A percentile compares a stretch with the other conserved stretches of the same genome.
These are phyloP conservation scores for Bipolaris sorokiniana DNA, from an alignment of 2,329 filamentous ascomycete genomes.

Conservation along the genomic window DNA sequence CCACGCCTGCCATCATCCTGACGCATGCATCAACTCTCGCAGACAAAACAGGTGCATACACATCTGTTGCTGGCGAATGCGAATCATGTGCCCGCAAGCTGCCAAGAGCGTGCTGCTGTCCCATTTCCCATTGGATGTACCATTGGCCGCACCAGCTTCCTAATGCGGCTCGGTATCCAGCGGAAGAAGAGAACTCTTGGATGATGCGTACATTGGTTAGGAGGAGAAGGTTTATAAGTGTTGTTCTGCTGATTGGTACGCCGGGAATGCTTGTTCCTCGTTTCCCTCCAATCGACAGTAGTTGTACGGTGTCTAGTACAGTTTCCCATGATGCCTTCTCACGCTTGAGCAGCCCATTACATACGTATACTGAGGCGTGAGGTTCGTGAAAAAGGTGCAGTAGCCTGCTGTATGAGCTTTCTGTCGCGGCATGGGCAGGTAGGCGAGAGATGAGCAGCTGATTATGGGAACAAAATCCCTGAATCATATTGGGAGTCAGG, in stretches of 20 bases:
- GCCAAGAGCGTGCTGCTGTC: neutral
- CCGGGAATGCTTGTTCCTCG: neutral
- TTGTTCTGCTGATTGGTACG: neutral
- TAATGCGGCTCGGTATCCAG: neutral
- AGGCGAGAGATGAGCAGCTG: neutral
- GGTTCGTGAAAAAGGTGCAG: neutral
- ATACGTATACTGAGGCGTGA: neutral
- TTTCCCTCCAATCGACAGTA: neutral
- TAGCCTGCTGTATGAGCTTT: neutral
- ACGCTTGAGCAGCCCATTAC: neutral
- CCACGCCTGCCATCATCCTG: neutral
- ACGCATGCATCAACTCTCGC: neutral
- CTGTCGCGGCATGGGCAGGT: neutral
- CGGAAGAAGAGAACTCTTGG: neutral
- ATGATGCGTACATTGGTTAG: neutral
- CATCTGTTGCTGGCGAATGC: neutral
- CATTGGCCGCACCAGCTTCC: neutral
- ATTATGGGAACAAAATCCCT: neutral
- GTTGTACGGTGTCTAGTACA: neutral
- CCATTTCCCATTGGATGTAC: neutral
- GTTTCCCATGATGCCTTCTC: neutral
- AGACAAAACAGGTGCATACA: neutral
- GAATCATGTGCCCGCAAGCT: neutral
- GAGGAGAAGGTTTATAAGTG: neutral
- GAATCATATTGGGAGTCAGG: neutral